Conservation (phyloP, 768 basidiomycete genomes). For the Trametes cinnabarina region DNA sequence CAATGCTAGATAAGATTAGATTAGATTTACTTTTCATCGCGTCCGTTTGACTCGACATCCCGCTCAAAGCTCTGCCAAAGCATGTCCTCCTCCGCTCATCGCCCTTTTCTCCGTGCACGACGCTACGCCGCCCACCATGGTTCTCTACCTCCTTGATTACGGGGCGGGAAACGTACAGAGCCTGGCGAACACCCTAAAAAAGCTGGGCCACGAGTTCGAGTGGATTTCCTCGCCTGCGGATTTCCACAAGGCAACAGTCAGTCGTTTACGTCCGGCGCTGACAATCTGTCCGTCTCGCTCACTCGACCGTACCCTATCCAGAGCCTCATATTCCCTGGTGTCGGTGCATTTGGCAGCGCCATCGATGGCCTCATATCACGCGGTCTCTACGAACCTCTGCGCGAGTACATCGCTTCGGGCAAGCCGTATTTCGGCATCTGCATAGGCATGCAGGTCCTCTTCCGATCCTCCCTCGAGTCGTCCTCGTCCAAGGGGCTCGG, state of each 20-base stretch:
- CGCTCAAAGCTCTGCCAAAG: conserved; percentile 1
- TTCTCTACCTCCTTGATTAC: conserved; percentile 91
- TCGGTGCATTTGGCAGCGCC: conserved; percentile 90
- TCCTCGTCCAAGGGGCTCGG: conserved; percentile 68
- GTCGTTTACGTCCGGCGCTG: conserved; percentile 2
- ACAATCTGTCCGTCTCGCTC: conserved; percentile 10
- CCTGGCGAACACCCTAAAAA: conserved; percentile 85
- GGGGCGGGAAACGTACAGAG: conserved; percentile 95
- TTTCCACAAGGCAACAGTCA: conserved; percentile 83
- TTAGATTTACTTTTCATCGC: conserved; percentile 17
- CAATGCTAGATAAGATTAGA: conserved; percentile 17
- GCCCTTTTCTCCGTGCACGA: not conserved
- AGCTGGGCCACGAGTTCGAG: conserved; percentile 81
- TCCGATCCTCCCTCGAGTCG: conserved; percentile 81
- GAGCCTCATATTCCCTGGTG: conserved; percentile 96
- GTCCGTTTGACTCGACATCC: conserved; percentile 13
- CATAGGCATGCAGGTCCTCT: conserved; percentile 97
- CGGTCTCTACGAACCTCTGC: conserved; percentile 78
- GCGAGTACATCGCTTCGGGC: conserved; percentile 80
- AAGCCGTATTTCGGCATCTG: conserved; percentile 97
- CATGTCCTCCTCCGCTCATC: conserved; percentile 8
- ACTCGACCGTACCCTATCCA: conserved; percentile 34
- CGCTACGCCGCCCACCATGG: conserved; percentile 33
- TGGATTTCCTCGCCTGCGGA: conserved; percentile 85
- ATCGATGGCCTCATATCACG: conserved; percentile 69